These are phyloP conservation scores for Aquanectria penicillioides DNA, from an alignment of 2,329 filamentous ascomycete species.

Conservation along the genomic window DNA sequence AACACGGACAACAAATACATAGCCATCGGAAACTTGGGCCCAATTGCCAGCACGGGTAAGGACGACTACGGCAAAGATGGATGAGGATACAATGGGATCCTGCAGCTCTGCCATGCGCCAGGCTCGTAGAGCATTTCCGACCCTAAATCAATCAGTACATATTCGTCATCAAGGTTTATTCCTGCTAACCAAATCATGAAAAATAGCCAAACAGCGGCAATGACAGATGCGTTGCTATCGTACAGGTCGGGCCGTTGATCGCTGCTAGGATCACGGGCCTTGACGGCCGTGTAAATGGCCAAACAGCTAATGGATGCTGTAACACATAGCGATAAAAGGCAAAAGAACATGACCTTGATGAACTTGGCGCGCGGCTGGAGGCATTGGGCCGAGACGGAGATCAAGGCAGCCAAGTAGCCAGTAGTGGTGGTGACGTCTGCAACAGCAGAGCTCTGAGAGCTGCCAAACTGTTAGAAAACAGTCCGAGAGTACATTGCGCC, in stretches of 20 bases:
- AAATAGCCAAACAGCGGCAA: conserved; percentile 24
- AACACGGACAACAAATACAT: conserved; percentile 8
- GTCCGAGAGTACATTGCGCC: too few relatives aligned
- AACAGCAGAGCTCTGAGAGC: conserved; percentile 16
- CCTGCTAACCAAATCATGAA: conserved; percentile 23
- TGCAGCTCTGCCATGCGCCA: conserved; percentile 21
- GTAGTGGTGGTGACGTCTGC: conserved; percentile 19
- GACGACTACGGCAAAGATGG: conserved; percentile 22
- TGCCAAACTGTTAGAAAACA: background rate
- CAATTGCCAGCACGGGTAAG: conserved; percentile 23
- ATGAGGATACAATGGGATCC: conserved; percentile 22
- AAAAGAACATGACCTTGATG: conserved; percentile 25
- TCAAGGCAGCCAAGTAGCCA: conserved; percentile 19
- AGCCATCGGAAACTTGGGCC: conserved; percentile 2
- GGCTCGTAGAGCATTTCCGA: conserved; percentile 20
- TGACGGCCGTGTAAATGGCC: conserved; percentile 19
- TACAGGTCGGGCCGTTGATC: conserved; percentile 9
- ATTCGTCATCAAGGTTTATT: too few relatives aligned
- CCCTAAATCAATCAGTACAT: background rate
- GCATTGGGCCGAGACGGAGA: conserved; percentile 22
- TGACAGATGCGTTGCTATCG: conserved; percentile 18
- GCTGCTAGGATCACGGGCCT: conserved; percentile 10
- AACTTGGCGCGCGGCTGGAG: conserved; percentile 23
- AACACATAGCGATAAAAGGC: conserved; percentile 15
- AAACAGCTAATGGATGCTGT: conserved; percentile 19